These are phyloP conservation scores for Entomortierella chlamydospora DNA, from an alignment of 192 early-diverging fungal species.

Conservation along the genomic window DNA sequence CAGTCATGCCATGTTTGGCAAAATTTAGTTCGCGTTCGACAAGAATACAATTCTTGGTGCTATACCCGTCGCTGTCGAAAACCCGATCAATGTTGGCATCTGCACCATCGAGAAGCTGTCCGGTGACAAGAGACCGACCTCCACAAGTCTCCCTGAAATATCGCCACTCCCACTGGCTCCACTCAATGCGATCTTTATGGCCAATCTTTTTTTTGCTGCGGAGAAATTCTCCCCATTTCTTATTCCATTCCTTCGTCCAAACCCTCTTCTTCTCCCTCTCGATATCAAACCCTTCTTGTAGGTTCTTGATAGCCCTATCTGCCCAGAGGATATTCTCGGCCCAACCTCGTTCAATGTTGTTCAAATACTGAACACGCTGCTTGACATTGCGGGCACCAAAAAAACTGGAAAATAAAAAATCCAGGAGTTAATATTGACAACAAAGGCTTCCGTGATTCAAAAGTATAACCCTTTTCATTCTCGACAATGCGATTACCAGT, in stretches of 20 bases:
- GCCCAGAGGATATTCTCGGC: slow-evolving; percentile 10
- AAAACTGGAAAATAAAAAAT: too few relatives aligned
- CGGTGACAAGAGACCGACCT: slow-evolving; percentile 18
- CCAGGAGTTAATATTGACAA: too few relatives aligned
- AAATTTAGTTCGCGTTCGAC: too few relatives aligned
- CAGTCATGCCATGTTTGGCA: too few relatives aligned
- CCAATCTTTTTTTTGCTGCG: not conserved
- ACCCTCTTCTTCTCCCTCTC: not conserved
- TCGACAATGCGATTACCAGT: too few relatives aligned
- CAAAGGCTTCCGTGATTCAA: too few relatives aligned
- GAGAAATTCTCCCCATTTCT: not conserved
- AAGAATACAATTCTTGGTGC: too few relatives aligned
- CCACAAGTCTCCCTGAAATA: slow-evolving; percentile 9
- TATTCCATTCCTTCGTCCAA: slow-evolving; percentile 19
- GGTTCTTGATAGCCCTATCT: slow-evolving; percentile 7
- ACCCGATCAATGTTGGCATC: too few relatives aligned
- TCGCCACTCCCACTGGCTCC: slow-evolving; percentile 19
- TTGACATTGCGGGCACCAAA: not conserved
- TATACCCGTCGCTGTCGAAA: too few relatives aligned
- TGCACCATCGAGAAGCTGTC: slow-evolving; percentile 15
- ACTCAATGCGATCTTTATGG: not conserved
- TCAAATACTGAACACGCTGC: slow-evolving; percentile 10
- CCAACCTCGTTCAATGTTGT: slow-evolving; percentile 15
- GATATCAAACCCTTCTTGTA: slow-evolving; percentile 10
- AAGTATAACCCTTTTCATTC: too few relatives aligned